These are phyloP conservation scores for Hamamelis virginiana DNA, from an alignment of 164 flowering plant species.

Conservation along the genomic window DNA sequence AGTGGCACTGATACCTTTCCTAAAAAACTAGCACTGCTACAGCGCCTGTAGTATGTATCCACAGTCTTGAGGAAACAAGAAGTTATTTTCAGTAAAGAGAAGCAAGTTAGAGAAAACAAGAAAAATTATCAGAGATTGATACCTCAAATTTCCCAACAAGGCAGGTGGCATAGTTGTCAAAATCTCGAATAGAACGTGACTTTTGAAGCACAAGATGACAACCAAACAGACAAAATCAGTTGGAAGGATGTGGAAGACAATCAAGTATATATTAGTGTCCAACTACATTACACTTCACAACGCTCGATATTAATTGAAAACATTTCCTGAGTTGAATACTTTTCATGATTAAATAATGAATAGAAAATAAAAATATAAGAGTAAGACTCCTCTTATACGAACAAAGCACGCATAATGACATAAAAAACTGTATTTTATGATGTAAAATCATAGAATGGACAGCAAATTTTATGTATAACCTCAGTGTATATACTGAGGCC, in stretches of 20 bases:
- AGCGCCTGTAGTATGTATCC: conserved; percentile 83
- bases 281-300: no score
- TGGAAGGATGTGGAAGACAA: conserved; percentile 1
- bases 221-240: background rate
- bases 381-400: no score
- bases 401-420: no score
- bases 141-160: conserved; percentile 91
- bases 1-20: conserved; percentile 77
- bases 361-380: no score
- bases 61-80: conserved; percentile 62
- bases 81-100: conserved; percentile 11
- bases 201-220: conserved; percentile 23
- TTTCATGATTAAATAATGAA: no score
- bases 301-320: no score
- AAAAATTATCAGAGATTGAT: conserved; percentile 11
- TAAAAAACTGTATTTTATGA: no score
- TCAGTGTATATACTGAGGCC: no score
- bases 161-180: conserved; percentile 85
- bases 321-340: no score
- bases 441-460: no score
- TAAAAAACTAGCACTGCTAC: conserved; percentile 74
- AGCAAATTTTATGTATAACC: no score
- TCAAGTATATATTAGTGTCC: background rate
- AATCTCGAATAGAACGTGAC: conserved; percentile 92
- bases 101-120: background rate